These are phyloP conservation scores for Fraxinus greggii DNA, from an alignment of 305 asterid genomes.

Conservation along the genomic window DNA sequence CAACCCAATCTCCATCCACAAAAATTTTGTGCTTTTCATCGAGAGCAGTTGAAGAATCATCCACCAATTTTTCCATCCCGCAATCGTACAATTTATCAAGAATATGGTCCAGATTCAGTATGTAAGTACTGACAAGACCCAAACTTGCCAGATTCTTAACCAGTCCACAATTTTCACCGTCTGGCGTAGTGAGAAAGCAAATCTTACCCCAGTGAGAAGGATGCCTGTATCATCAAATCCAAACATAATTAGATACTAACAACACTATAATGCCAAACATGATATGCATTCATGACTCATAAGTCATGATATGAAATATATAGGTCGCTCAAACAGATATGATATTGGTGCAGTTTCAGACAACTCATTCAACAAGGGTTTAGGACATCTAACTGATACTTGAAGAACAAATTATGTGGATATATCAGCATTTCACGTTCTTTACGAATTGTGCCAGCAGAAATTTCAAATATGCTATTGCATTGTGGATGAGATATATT, in stretches of 20 bases:
- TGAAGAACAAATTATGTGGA: not conserved
- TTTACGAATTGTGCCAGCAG: not conserved
- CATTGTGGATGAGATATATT: not conserved
- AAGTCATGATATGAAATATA: not conserved
- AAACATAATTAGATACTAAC: conserved; percentile 24
- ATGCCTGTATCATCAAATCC: conserved; percentile 54
- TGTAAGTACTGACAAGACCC: conserved; percentile 72
- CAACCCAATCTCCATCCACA: conserved; percentile 91
- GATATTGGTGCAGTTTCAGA: not conserved
- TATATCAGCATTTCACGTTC: not conserved
- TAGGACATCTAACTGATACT: not conserved
- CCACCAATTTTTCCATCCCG: conserved; percentile 71
- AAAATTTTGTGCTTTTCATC: conserved; percentile 63
- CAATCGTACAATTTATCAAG: conserved; percentile 48
- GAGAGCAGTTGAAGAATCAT: conserved; percentile 44
- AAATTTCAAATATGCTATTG: not conserved
- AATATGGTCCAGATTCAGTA: conserved; percentile 44
- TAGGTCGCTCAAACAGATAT: not conserved
- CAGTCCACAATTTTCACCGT: conserved; percentile 97
- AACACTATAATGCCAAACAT: not conserved
- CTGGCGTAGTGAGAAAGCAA: conserved; percentile 92
- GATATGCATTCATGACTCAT: not conserved
- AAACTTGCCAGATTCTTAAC: conserved; percentile 87
- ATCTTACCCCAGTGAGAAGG: conserved; percentile 98
- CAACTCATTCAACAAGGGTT: not conserved